These are phyloP conservation scores for Aspergillus glaucus DNA, from an alignment of 2,329 filamentous ascomycete genomes.

Conservation along the genomic window DNA sequence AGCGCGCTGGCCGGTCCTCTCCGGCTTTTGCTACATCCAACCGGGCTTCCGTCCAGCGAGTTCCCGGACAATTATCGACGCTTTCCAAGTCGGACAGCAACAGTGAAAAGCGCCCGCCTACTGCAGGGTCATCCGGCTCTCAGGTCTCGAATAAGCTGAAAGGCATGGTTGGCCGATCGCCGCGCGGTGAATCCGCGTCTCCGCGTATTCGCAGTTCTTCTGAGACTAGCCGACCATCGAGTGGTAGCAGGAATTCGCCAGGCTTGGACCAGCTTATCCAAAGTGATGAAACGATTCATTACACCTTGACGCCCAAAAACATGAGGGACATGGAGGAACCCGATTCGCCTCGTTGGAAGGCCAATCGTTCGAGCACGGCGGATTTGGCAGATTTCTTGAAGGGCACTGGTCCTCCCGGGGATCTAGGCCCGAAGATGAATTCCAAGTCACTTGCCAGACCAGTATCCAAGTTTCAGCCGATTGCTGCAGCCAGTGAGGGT, in stretches of 20 bases:
- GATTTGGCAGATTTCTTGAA: constrained; percentile 35
- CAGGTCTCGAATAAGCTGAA: constrained; percentile 38
- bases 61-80: constrained; percentile 26
- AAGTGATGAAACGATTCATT: constrained; percentile 75
- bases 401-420: constrained; percentile 28
- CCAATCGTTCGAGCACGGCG: constrained; percentile 27
- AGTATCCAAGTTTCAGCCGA: constrained; percentile 19
- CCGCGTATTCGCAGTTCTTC: constrained; percentile 30
- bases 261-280: constrained; percentile 75
- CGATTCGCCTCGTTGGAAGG: constrained; percentile 26
- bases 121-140: constrained; percentile 35
- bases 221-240: constrained; percentile 27
- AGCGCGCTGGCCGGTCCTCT: background rate
- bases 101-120: constrained; percentile 33
- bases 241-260: constrained; percentile 27
- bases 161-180: constrained; percentile 33
- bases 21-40: constrained; percentile 13
- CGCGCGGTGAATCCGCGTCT: constrained; percentile 22
- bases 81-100: constrained; percentile 31
- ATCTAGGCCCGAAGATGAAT: constrained; percentile 13
- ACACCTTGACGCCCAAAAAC: constrained; percentile 71
- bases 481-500: constrained; percentile 8
- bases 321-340: constrained; percentile 64
- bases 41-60: constrained; percentile 37
- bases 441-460: constrained; percentile 14